Evolutionary conservation across 1,139 yeast species (phyloP), one percentile per base, ranked within the genome.

Genomic region (Candida gigantensis): DNA sequence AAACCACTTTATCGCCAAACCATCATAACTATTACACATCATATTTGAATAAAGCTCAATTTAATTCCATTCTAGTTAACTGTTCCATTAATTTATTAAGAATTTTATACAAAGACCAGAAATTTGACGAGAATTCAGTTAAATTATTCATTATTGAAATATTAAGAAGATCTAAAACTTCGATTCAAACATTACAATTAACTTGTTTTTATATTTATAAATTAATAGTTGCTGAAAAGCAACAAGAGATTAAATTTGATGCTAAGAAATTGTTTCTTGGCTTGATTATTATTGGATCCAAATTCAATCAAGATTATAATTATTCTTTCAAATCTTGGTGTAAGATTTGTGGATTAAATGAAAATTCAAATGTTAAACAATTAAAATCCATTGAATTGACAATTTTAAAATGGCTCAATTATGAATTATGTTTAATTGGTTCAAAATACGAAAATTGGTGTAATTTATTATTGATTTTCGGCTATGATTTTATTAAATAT

Each of bases 321-420:
- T 84, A 77, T 57, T 70, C 84, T 15, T 72, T 83, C 46, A 71
- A 70, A 46, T 77, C 85, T n/a, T 86, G 95, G 95, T 68, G 84
- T 36, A 79, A 78, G 52, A 80, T 86, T 35, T 77, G 87, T 35
- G 92, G 94, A 1, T 81, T 47, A 49, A 71, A 33, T 42, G 55
- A 46, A 35, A 51, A 46, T 14, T 36, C 45, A 11, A 57, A 57
- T 35, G 45, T 71, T n/a, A 48, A 58, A 29, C 78, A 74, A 40
- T 65, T 86, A 42, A 68, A 68, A 42, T 50, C 52, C 9, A 65
- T 80, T 41, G 95, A 86, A 59, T 51, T 74, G 24, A 59, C 67
- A n/a, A 66, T 84, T 27, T 68, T 86, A 41, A 51, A 58, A 24
- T 60, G 72, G 9, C 65, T 85, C 40, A 69, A 79, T 47, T 84